A percentile compares a stretch with the other conserved stretches of the same genome.
Conservation (phyloP, 192 early-diverging fungal species). For the Umbelopsis ramanniana region DNA sequence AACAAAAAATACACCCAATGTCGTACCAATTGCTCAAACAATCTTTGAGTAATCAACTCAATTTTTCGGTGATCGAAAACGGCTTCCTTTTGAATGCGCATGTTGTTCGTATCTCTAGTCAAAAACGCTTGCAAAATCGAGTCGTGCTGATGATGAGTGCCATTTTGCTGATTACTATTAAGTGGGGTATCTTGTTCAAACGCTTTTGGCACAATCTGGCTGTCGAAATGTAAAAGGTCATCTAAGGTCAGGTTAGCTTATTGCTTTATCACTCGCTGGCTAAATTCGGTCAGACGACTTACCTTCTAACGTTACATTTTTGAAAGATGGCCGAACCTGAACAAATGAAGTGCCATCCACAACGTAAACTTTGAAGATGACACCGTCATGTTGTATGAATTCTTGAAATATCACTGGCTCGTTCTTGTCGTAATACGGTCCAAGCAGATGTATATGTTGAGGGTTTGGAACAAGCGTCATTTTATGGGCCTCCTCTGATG, state of each 20-base stretch:
- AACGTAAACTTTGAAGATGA: constrained; percentile 44
- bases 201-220: constrained; percentile 39
- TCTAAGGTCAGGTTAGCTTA: not conserved
- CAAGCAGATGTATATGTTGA: not conserved
- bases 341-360: constrained; percentile 30
- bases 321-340: constrained; percentile 37
- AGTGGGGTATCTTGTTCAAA: constrained; percentile 23
- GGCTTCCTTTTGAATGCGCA: constrained; percentile 17
- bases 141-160: not conserved
- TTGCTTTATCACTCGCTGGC: not conserved
- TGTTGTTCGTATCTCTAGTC: constrained; percentile 5
- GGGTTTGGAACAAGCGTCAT: constrained; percentile 37
- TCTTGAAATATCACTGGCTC: constrained; percentile 43
- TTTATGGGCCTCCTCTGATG: constrained; percentile 40
- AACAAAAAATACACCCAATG: not conserved
- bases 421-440: constrained; percentile 13
- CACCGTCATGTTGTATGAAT: constrained; percentile 44
- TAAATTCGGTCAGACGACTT: not conserved
- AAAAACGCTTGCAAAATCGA: constrained; percentile 10
- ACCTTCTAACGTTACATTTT: constrained; percentile 22
- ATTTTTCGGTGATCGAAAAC: constrained; percentile 30
- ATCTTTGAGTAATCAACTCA: constrained; percentile 27
- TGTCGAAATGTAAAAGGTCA: constrained; percentile 40
- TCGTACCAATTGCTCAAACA: constrained; percentile 35
- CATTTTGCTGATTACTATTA: constrained; percentile 13